phyloP scores from a whole-genome alignment of 148 eudicot genomes.

The Cornus kousa region DNA sequence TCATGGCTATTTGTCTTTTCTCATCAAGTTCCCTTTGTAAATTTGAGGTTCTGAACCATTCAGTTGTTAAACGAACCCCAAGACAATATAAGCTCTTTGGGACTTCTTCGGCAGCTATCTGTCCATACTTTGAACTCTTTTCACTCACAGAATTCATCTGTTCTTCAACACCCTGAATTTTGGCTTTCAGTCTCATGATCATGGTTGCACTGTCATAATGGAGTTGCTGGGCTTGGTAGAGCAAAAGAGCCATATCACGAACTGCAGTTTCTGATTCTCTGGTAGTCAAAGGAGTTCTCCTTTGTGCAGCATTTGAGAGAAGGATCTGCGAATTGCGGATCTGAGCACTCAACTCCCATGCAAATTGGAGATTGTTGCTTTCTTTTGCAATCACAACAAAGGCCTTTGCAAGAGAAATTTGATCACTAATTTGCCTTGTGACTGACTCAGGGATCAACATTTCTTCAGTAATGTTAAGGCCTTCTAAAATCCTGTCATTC shows the following conservation, averaged over 20 bases:
- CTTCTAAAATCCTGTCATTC: slow-evolving; percentile 28
- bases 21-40: slow-evolving; percentile 38
- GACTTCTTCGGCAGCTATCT: slow-evolving; percentile 91
- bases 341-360: slow-evolving; percentile 91
- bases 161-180: slow-evolving; percentile 80
- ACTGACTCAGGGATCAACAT: slow-evolving; percentile 36
- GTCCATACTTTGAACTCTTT: slow-evolving; percentile 75
- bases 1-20: slow-evolving; percentile 34
- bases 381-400: slow-evolving; percentile 82
- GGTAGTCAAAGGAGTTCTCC: slow-evolving; percentile 62
- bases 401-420: slow-evolving; percentile 44
- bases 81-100: slow-evolving; percentile 86
- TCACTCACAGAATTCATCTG: slow-evolving; percentile 65
- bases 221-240: slow-evolving; percentile 74
- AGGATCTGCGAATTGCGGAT: slow-evolving; percentile 79
- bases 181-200: slow-evolving; percentile 86
- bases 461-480: slow-evolving; percentile 41
- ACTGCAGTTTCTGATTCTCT: slow-evolving; percentile 67
- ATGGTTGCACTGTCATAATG: slow-evolving; percentile 84
- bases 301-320: slow-evolving; percentile 75
- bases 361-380: slow-evolving; percentile 84
- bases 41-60: slow-evolving; percentile 61
- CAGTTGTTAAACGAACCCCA: slow-evolving; percentile 67
- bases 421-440: slow-evolving; percentile 38
- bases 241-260: slow-evolving; percentile 78